Evolutionary conservation across 2,329 filamentous ascomycete species (phyloP).

Genomic region (Fusarium caatingaense): DNA sequence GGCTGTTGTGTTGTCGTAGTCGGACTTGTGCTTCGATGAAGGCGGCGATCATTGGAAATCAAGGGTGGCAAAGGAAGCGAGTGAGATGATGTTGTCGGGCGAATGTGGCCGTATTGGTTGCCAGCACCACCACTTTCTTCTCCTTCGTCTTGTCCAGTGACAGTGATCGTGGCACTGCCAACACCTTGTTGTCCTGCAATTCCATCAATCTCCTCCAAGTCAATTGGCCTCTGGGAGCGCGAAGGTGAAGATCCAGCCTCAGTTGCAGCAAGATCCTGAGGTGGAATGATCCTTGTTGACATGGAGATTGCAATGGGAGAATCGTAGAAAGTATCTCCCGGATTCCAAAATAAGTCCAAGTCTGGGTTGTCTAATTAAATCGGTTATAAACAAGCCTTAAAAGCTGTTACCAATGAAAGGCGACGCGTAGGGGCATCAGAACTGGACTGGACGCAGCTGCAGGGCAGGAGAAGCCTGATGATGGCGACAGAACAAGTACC

Average conservation of each 20-base stretch:
- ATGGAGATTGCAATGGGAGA: conserved; percentile 42
- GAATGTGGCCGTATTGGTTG: conserved; percentile 26
- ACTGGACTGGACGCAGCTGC: conserved; percentile 6
- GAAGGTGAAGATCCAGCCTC: conserved; percentile 24
- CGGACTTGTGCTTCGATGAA: conserved; percentile 19
- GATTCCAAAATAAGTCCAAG: conserved; percentile 38
- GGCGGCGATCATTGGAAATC: conserved; percentile 15
- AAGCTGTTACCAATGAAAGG: conserved; percentile 26
- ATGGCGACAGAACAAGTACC: not conserved
- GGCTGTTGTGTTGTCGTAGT: conserved; percentile 33
- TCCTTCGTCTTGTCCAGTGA: not conserved
- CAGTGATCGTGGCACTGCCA: conserved; percentile 2
- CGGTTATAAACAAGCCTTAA: conserved; percentile 40
- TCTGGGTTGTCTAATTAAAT: conserved; percentile 39
- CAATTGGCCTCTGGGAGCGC: conserved; percentile 31
- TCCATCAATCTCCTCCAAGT: conserved; percentile 20
- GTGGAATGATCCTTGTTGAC: conserved; percentile 39
- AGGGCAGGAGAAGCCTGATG: conserved; percentile 4
- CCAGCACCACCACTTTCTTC: conserved; percentile 23
- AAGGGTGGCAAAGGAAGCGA: conserved; percentile 37
- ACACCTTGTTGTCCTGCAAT: not conserved
- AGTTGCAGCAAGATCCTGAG: conserved; percentile 25
- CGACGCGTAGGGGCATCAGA: conserved; percentile 10
- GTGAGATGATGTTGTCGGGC: conserved; percentile 23
- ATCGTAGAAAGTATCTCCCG: conserved; percentile 26